Conservation (phyloP, 768 basidiomycete species). For the Pleurotus ostreatus region DNA sequence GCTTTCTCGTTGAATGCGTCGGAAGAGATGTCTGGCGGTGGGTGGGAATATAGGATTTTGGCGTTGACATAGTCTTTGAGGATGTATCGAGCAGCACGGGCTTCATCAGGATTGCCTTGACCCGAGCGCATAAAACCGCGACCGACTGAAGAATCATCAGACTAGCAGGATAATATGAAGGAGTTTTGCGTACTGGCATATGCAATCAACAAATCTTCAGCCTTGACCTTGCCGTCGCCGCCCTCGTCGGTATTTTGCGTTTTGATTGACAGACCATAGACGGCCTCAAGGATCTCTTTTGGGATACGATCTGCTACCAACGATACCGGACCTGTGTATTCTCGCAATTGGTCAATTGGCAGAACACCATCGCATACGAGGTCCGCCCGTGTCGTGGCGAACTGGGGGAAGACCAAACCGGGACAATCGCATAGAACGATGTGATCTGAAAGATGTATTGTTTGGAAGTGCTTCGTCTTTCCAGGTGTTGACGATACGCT, state of each 20-base stretch:
- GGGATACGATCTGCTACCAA: slow-evolving; percentile 79
- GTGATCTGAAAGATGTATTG: slow-evolving; percentile 85
- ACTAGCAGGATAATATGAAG: too few species aligned
- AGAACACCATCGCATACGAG: slow-evolving; percentile 95
- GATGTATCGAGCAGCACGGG: slow-evolving; percentile 86
- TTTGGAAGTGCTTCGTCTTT: slow-evolving; percentile 99
- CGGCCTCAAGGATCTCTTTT: slow-evolving; percentile 79
- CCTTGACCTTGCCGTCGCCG: slow-evolving; percentile 68
- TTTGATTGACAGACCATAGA: slow-evolving; percentile 81
- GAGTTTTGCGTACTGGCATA: slow-evolving; percentile 77
- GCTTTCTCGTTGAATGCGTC: slow-evolving; percentile 73
- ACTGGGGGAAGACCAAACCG: slow-evolving; percentile 97
- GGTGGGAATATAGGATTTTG: slow-evolving; percentile 85
- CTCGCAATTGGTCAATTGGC: slow-evolving; percentile 95
- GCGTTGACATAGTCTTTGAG: slow-evolving; percentile 98
- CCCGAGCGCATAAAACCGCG: slow-evolving; percentile 91
- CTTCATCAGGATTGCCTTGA: slow-evolving; percentile 96
- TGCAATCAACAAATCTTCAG: slow-evolving; percentile 78
- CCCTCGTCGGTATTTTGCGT: slow-evolving; percentile 70
- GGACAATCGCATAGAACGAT: slow-evolving; percentile 96
- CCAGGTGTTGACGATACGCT: slow-evolving; percentile 98
- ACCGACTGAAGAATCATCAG: slow-evolving; percentile 54
- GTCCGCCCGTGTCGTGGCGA: slow-evolving; percentile 94
- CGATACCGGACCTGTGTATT: slow-evolving; percentile 81
- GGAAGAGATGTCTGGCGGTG: slow-evolving; percentile 69